Evolutionary conservation across 169 alveolate species (phyloP), one percentile per base, ranked within the genome.

Genomic region (Eimeria necatrix): DNA sequence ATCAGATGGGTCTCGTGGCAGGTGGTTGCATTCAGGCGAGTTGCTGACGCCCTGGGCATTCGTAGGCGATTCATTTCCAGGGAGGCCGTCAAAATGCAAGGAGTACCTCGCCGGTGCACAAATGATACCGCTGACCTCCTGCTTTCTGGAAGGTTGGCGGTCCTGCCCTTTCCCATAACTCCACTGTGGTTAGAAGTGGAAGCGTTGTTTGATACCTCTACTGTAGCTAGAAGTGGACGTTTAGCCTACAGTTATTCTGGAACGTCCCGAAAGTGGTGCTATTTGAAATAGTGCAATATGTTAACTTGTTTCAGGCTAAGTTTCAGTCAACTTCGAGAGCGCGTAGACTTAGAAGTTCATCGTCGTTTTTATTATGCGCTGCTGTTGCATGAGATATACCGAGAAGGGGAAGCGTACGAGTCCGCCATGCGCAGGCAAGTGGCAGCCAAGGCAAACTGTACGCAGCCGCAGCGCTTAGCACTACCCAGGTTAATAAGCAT

Each of bases 361-460:
- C 76, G 92, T 0, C 92, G 92, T 9, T 85, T 85, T 46, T 85
- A 59, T 60, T 85, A 59, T 41, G 92, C 92, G 61, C 92, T 85
- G 26, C 81, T 85, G 80, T 60, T 85, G 92, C 92, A 85, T 60
- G 92, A 56, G 41, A 59, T 85, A 4, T 85, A 60, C 18, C 56
- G 92, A 56, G 92, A 85, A 85, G 92, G 92, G 12, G 81, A 32
- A 59, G 81, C 92, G 68, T 85, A 85, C 61, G 81, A 85, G 61
- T 24, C 59, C 46, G 78, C 56, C 32, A 59, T 59, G 91, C 78
- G 91, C 91, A 83, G 91, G 91, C 91, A 81, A 81, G 91, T 52
- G 71, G 49, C 41, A 74, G 32, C n/a, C 60, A 74, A 9, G 12
- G 60, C 84, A 41, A 18, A 8, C 84, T 74, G 41, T 32, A 32